phyloP scores from a whole-genome alignment of 2,329 filamentous ascomycete species.

The Pseudogymnoascus sp. region DNA sequence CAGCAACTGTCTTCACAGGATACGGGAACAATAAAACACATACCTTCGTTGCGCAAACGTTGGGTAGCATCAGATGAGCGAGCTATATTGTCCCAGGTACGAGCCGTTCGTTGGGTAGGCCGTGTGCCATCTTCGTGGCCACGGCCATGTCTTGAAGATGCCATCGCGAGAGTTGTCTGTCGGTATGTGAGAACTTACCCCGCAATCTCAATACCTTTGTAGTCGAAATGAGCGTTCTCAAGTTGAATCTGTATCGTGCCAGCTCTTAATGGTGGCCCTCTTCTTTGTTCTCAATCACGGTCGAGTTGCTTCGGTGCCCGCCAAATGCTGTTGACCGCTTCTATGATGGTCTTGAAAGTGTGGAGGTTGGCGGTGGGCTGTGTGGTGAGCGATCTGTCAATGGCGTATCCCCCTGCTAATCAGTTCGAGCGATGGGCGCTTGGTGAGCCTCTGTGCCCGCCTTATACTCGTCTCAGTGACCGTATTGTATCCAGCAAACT shows the following conservation, averaged over 20 bases:
- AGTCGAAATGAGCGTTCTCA: background rate
- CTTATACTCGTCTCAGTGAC: background rate
- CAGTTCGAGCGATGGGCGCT: background rate
- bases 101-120: background rate
- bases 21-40: background rate
- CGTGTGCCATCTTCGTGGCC: background rate
- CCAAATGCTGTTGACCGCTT: background rate
- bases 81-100: slow-evolving; percentile 8
- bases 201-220: background rate
- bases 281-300: background rate
- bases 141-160: background rate
- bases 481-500: background rate
- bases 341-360: slow-evolving; percentile 3
- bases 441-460: background rate
- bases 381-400: slow-evolving; percentile 1
- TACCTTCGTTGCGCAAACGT: slow-evolving; percentile 1
- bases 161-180: slow-evolving; percentile 1
- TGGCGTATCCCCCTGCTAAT: slow-evolving; percentile 5
- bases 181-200: slow-evolving; percentile 3
- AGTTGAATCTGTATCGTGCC: background rate
- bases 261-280: background rate
- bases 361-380: slow-evolving; percentile 1
- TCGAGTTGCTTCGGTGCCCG: background rate
- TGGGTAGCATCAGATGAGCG: background rate
- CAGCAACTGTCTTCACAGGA: background rate